A percentile compares a stretch with the other conserved stretches of the same genome.
Conservation (phyloP, 352 stramenopile genomes). For the Globisporangium abappressorium region DNA sequence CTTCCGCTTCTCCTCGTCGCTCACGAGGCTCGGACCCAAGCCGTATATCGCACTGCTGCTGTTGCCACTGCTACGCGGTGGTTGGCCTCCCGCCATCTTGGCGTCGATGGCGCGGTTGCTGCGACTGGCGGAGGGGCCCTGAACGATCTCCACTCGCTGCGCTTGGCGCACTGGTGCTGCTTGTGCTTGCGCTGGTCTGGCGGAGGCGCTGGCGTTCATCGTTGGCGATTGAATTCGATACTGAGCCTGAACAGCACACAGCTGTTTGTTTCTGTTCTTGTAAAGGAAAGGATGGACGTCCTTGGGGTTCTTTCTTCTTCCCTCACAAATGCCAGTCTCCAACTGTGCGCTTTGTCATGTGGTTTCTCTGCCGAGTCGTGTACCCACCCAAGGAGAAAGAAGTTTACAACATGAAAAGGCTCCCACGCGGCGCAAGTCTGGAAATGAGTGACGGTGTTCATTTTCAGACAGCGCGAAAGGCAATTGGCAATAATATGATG, state of each 20-base stretch:
- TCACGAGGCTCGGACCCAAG: constrained; percentile 4
- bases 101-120: constrained; percentile 4
- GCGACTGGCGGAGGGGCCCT: not conserved
- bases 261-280: too few relatives aligned
- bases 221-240: not conserved
- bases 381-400: not conserved
- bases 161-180: not conserved
- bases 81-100: constrained; percentile 4
- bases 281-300: not conserved
- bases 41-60: not conserved
- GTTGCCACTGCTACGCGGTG: not conserved
- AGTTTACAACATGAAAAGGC: too few relatives aligned
- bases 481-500: too few relatives aligned
- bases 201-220: not conserved
- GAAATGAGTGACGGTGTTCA: too few relatives aligned
- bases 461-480: too few relatives aligned
- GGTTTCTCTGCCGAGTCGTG: not conserved
- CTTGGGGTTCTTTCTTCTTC: not conserved
- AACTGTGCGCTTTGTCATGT: not conserved
- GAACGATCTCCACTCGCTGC: constrained; percentile 3
- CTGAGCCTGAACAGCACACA: not conserved
- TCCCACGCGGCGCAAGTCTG: too few relatives aligned
- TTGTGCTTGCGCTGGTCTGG: not conserved
- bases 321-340: not conserved
- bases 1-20: constrained; percentile 14